Evolutionary conservation across 768 basidiomycete genomes (phyloP), one percentile per base, ranked within the genome.

Genomic region (Serendipita indica): DNA sequence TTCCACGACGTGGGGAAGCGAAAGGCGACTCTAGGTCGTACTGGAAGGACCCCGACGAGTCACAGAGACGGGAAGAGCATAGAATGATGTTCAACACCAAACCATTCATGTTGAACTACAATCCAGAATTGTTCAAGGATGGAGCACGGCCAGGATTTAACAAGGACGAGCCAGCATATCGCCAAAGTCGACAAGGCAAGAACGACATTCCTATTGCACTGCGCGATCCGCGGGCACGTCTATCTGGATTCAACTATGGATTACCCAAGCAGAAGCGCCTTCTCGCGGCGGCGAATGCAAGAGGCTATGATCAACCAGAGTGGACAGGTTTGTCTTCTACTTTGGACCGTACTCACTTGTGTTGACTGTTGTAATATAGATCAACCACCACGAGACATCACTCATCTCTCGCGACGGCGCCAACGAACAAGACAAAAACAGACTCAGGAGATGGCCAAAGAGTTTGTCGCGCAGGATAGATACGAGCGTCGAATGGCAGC

Each of bases 211-310:
- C 49, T 5, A 27, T 54, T 10, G 49, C 22, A 7, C 49, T 54
- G n/a, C 7, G 7, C 7, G 49, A 54, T 33, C 22, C 49, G n/a
- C 7, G 49, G 32, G 16, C n/a, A 16, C 49, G 49, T 28, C 49
- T 25, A 30, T 27, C 10, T 30, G 49, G 49, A 13, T 54, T 54
- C 30, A 18, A 54, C 49, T 54, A 54, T 28, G 49, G 49, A 2
- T 28, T 54, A 33, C 49, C 49, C 2, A 54, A 54, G 49, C 49
- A 54, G n/a, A 54, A 54, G n/a, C 22, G 32, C 22, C 49, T 54
- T n/a, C 22, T 54, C 7, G 32, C 7, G n/a, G 49, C 49, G 7
- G 49, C 49, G 16, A 54, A 54, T 33, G 49, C 49, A 4, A 20
- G 49, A 22, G 49, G 32, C 12, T 20, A 54, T 54, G 49, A 54